Conservation (phyloP, 257 asterid genomes). For the Leonotis leonurus region DNA sequence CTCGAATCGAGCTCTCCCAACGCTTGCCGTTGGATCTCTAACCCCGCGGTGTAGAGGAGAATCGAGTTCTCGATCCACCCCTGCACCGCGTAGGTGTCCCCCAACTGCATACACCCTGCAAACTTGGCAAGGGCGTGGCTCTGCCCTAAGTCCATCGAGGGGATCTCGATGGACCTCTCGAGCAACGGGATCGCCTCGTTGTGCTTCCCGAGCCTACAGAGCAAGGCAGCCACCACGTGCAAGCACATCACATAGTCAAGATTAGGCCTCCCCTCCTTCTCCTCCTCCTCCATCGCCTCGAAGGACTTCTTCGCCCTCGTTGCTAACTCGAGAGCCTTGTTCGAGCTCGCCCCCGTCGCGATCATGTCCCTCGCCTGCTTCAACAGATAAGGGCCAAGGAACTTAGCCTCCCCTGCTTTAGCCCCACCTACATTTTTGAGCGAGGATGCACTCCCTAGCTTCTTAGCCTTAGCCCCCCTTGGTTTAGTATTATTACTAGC, state of each 20-base stretch:
- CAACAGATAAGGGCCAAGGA: conserved; percentile 76
- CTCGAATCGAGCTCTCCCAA: conserved; percentile 74
- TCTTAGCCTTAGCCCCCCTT: conserved; percentile 33
- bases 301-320: conserved; percentile 63
- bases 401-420: conserved; percentile 27
- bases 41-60: conserved; percentile 61
- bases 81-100: conserved; percentile 80
- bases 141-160: conserved; percentile 65
- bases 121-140: conserved; percentile 89
- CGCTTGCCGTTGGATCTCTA: conserved; percentile 78
- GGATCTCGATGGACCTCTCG: conserved; percentile 69
- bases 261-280: conserved; percentile 30
- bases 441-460: conserved; percentile 26
- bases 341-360: conserved; percentile 41
- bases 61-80: conserved; percentile 79
- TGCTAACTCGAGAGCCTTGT: conserved; percentile 70
- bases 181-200: conserved; percentile 65
- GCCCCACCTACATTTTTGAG: too few species aligned
- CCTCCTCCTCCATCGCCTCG: too few species aligned
- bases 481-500: conserved; percentile 10
- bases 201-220: conserved; percentile 55
- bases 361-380: conserved; percentile 73
- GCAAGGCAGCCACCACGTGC: conserved; percentile 65
- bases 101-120: conserved; percentile 93
- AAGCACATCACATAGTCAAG: conserved; percentile 80